A percentile compares a stretch with the other conserved stretches of the same genome.
phyloP scores from a whole-genome alignment of 192 early-diverging fungal genomes.

The Entrophospora sp. region DNA sequence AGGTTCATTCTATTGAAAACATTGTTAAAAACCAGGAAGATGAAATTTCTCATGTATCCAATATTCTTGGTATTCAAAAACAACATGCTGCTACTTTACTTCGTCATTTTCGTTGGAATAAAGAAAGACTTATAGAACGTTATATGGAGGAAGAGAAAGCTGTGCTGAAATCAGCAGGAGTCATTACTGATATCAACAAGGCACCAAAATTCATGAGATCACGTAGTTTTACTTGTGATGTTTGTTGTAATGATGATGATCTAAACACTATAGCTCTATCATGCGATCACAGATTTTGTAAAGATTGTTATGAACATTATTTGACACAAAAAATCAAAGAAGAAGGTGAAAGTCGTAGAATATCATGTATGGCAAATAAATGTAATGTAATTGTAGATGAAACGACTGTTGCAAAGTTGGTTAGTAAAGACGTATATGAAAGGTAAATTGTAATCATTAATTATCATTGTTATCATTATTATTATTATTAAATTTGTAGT shows the following conservation, averaged over 20 bases:
- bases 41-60: conserved; percentile 64
- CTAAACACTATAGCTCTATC: conserved; percentile 61
- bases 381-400: conserved; percentile 85
- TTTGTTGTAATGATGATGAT: conserved; percentile 75
- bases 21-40: conserved; percentile 52
- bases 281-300: conserved; percentile 87
- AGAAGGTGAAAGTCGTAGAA: conserved; percentile 83
- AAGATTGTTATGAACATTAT: conserved; percentile 79
- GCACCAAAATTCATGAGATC: conserved; percentile 29
- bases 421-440: conserved; percentile 40
- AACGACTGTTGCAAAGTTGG: conserved; percentile 62
- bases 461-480: no score
- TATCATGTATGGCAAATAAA: conserved; percentile 68
- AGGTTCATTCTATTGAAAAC: conserved; percentile 47
- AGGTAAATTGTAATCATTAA: conserved; percentile 57
- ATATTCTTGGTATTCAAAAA: conserved; percentile 56
- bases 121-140: conserved; percentile 72
- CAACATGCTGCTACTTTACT: conserved; percentile 70
- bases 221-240: conserved; percentile 69
- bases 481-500: no score
- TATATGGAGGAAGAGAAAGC: conserved; percentile 62
- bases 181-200: conserved; percentile 46
- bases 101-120: conserved; percentile 77
- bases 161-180: conserved; percentile 57
- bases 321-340: conserved; percentile 74